phyloP scores from a whole-genome alignment of 2,329 filamentous ascomycete genomes.

The Neoascochyta sp. region DNA sequence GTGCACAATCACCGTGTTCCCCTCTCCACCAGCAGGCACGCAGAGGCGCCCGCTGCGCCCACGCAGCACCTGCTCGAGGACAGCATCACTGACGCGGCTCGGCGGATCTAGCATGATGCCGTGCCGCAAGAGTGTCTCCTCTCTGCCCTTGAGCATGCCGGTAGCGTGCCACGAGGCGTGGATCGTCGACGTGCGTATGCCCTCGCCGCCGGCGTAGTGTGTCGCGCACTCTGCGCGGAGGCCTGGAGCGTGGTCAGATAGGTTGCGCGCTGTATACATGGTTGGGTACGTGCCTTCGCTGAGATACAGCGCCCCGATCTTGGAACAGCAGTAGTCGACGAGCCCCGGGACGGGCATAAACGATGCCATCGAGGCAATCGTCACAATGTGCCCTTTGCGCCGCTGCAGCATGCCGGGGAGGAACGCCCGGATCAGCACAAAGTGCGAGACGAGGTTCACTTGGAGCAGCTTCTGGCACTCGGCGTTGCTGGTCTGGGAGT shows the following conservation, averaged over 20 bases:
- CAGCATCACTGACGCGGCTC: slow-evolving; percentile 16
- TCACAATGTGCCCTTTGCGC: slow-evolving; percentile 30
- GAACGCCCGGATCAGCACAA: slow-evolving; percentile 28
- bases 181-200: slow-evolving; percentile 28
- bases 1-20: slow-evolving; percentile 10
- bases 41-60: slow-evolving; percentile 20
- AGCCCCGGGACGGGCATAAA: slow-evolving; percentile 20
- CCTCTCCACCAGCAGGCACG: slow-evolving; percentile 16
- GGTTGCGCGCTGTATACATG: no score
- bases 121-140: slow-evolving; percentile 10
- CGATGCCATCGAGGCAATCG: slow-evolving; percentile 29
- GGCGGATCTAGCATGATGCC: slow-evolving; percentile 17
- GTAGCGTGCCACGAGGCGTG: slow-evolving; percentile 29
- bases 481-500: slow-evolving; percentile 23
- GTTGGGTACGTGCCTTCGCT: slow-evolving; percentile 22
- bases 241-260: slow-evolving; percentile 7
- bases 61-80: slow-evolving; percentile 24
- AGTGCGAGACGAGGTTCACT: slow-evolving; percentile 30
- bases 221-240: slow-evolving; percentile 24
- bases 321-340: slow-evolving; percentile 29
- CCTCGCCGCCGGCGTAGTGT: slow-evolving; percentile 19
- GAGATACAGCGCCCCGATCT: slow-evolving; percentile 26
- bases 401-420: slow-evolving; percentile 28
- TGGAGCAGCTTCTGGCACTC: slow-evolving; percentile 26
- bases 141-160: slow-evolving; percentile 18